These are phyloP conservation scores for Poterioochromonas sp. DNA, from an alignment of 352 stramenopile species.

Conservation along the genomic window DNA sequence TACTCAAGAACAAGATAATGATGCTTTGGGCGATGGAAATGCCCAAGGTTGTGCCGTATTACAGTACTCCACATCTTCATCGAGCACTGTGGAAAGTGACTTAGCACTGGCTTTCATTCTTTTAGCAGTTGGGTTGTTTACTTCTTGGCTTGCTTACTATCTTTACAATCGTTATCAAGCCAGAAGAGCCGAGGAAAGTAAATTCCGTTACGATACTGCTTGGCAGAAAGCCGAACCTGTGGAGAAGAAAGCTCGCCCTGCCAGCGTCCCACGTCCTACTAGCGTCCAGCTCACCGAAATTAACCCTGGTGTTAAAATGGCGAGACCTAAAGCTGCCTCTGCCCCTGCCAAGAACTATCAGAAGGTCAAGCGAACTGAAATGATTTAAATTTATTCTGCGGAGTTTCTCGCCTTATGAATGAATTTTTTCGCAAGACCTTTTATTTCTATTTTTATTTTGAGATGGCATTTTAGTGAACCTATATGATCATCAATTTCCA, in stretches of 20 bases:
- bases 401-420: too few relatives aligned
- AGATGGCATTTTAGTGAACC: too few relatives aligned
- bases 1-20: conserved; percentile 41
- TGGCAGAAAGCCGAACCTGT: neutral
- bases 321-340: neutral
- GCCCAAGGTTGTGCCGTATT: conserved; percentile 37
- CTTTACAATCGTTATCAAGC: conserved; percentile 42
- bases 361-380: too few relatives aligned
- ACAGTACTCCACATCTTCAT: neutral
- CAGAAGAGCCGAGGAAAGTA: neutral
- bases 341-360: too few relatives aligned
- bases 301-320: conserved; percentile 25
- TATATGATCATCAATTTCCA: too few relatives aligned
- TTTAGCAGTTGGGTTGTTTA: conserved; percentile 40
- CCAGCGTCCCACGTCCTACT: neutral
- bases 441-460: too few relatives aligned
- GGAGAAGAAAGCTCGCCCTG: neutral
- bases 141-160: conserved; percentile 40
- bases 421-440: too few relatives aligned
- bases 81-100: conserved; percentile 30
- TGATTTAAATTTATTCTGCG: too few relatives aligned
- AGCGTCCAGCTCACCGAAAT: neutral
- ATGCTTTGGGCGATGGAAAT: conserved; percentile 43
- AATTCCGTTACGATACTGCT: conserved; percentile 26
- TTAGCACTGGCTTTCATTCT: conserved; percentile 42